Conservation (phyloP, 2,329 filamentous ascomycete genomes). For the Fusarium marasasianum region DNA sequence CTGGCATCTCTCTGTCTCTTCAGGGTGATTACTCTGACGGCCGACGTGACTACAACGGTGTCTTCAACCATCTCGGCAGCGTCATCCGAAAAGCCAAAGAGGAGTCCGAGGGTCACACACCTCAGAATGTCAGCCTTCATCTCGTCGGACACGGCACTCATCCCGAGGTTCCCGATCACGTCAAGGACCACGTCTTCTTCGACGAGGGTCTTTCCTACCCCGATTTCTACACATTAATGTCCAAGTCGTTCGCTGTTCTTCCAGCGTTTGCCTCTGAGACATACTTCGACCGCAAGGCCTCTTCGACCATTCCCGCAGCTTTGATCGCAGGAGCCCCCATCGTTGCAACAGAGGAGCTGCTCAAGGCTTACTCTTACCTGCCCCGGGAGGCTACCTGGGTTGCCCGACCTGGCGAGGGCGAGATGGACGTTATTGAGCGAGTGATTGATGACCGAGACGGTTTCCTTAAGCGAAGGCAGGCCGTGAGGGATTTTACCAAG, state of each 20-base stretch:
- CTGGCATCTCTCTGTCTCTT: constrained; percentile 38
- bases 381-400: constrained; percentile 40
- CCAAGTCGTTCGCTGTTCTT: constrained; percentile 35
- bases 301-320: constrained; percentile 42
- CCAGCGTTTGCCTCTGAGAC: constrained; percentile 41
- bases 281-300: constrained; percentile 44
- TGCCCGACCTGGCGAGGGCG: constrained; percentile 35
- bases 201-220: constrained; percentile 41
- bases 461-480: constrained; percentile 32
- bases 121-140: constrained; percentile 37
- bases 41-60: constrained; percentile 40
- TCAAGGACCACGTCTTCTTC: constrained; percentile 38
- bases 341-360: constrained; percentile 39
- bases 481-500: constrained; percentile 25
- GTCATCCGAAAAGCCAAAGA: constrained; percentile 36
- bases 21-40: constrained; percentile 44
- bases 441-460: constrained; percentile 36
- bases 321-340: constrained; percentile 42
- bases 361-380: constrained; percentile 40
- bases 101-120: neutral
- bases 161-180: constrained; percentile 37
- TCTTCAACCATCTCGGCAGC: constrained; percentile 39
- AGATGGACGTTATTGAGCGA: constrained; percentile 42
- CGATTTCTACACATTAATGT: constrained; percentile 39
- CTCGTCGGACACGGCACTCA: constrained; percentile 40